Conservation (phyloP, 768 basidiomycete species). For the Neoboletus brunneissimus region DNA sequence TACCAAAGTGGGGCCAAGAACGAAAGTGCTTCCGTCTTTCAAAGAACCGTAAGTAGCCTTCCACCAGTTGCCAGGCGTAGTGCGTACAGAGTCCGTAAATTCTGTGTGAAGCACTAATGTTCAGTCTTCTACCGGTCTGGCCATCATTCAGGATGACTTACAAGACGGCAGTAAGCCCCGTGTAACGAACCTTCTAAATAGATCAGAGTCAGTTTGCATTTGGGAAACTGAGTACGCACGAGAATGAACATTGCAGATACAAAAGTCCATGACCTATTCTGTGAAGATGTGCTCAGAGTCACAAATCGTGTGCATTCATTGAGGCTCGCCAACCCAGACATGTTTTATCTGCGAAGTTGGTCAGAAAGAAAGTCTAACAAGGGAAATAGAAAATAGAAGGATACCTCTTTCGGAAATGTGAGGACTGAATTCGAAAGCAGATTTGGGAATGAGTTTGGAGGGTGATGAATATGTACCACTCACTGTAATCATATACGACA, state of each 20-base stretch:
- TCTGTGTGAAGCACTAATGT: background rate
- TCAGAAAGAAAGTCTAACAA: background rate
- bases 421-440: slow-evolving; percentile 8
- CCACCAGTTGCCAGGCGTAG: accelerated
- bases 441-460: background rate
- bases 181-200: slow-evolving; percentile 17
- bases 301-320: background rate
- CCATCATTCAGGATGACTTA: slow-evolving; percentile 2
- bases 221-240: too few relatives aligned
- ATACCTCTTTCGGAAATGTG: slow-evolving; percentile 17
- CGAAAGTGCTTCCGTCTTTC: slow-evolving; percentile 17
- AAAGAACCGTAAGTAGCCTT: background rate
- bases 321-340: slow-evolving; percentile 16
- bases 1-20: slow-evolving; percentile 17
- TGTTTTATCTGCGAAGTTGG: background rate
- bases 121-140: background rate
- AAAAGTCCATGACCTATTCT: slow-evolving; percentile 18
- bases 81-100: slow-evolving; percentile 8
- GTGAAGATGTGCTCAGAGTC: background rate
- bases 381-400: background rate
- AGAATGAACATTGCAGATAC: background rate
- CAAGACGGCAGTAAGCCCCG: slow-evolving; percentile 8
- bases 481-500: background rate
- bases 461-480: background rate
- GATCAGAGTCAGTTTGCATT: too few relatives aligned